Evolutionary conservation across 2,329 filamentous ascomycete species (phyloP).

Genomic region (Cladosporium sp.): DNA sequence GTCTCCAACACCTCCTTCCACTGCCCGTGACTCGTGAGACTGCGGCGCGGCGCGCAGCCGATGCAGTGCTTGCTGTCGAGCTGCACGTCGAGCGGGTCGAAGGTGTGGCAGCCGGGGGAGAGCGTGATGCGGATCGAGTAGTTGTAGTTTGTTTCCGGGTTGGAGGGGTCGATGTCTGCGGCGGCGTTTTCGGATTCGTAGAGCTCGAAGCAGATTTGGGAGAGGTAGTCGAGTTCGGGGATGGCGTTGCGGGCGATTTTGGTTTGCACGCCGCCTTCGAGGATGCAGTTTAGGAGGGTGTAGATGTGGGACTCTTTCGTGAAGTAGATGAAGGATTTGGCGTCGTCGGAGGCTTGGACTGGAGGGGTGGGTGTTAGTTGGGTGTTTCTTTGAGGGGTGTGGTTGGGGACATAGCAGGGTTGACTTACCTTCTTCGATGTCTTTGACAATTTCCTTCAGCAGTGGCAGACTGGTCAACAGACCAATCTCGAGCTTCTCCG

Average conservation of each 20-base stretch:
- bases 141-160: conserved; percentile 52
- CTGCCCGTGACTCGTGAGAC: conserved; percentile 83
- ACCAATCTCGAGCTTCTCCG: conserved; percentile 97
- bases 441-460: conserved; percentile 92
- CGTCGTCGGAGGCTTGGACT: conserved; percentile 88
- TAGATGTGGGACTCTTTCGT: conserved; percentile 99
- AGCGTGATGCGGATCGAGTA: conserved; percentile 97
- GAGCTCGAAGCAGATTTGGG: conserved; percentile 95
- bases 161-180: conserved; percentile 56
- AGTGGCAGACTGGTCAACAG: conserved; percentile 88
- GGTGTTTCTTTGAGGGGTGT: not conserved
- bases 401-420: not conserved
- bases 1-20: conserved; percentile 98
- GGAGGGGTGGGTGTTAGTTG: not conserved
- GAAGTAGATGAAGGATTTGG: conserved; percentile 97
- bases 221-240: conserved; percentile 93
- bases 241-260: conserved; percentile 96
- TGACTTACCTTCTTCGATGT: conserved; percentile 67
- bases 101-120: conserved; percentile 91
- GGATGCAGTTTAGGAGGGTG: conserved; percentile 93
- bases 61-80: conserved; percentile 96
- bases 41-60: conserved; percentile 83
- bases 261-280: conserved; percentile 93
- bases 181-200: conserved; percentile 81
- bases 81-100: conserved; percentile 92